Percentiles rank a stretch among this genome's conserved stretches.
phyloP scores from a whole-genome alignment of 345 rosid species.

The Boechera stricta region DNA sequence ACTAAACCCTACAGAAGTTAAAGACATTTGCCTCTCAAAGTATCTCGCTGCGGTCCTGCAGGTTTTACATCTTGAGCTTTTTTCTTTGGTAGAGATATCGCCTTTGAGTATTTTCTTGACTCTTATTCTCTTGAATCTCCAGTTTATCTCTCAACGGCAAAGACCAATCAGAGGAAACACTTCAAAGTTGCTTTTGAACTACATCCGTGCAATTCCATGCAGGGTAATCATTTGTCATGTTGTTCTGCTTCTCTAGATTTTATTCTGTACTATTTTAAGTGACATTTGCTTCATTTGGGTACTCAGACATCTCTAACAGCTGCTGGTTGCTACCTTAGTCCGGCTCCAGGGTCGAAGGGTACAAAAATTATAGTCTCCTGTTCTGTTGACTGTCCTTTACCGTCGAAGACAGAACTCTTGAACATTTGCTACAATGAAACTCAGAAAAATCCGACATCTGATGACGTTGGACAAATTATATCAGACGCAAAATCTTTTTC shows the following conservation, averaged over 20 bases:
- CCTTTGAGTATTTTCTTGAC: constrained; percentile 26
- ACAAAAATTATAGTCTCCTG: constrained; percentile 75
- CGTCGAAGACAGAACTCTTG: constrained; percentile 56
- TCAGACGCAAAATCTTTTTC: constrained; percentile 51
- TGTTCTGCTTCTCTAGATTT: constrained; percentile 16
- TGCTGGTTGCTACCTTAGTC: constrained; percentile 93
- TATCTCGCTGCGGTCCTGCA: constrained; percentile 67
- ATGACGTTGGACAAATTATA: constrained; percentile 54
- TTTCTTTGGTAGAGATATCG: background rate
- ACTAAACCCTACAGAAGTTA: constrained; percentile 61
- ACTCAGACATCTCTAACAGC: constrained; percentile 83
- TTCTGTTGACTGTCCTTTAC: constrained; percentile 67
- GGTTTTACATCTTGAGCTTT: constrained; percentile 52
- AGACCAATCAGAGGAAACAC: constrained; percentile 82
- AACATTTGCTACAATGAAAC: constrained; percentile 39
- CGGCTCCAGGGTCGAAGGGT: constrained; percentile 88
- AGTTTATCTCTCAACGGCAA: constrained; percentile 91
- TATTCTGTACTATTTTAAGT: background rate
- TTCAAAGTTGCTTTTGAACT: constrained; percentile 70
- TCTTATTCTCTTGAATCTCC: constrained; percentile 37
- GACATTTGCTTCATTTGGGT: constrained; percentile 33
- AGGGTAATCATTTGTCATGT: constrained; percentile 59
- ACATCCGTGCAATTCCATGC: constrained; percentile 69
- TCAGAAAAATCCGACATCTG: constrained; percentile 31
- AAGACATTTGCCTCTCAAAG: constrained; percentile 71